Evolutionary conservation across 192 early-diverging fungal genomes (phyloP).

Genomic region (Backusella luteola): DNA sequence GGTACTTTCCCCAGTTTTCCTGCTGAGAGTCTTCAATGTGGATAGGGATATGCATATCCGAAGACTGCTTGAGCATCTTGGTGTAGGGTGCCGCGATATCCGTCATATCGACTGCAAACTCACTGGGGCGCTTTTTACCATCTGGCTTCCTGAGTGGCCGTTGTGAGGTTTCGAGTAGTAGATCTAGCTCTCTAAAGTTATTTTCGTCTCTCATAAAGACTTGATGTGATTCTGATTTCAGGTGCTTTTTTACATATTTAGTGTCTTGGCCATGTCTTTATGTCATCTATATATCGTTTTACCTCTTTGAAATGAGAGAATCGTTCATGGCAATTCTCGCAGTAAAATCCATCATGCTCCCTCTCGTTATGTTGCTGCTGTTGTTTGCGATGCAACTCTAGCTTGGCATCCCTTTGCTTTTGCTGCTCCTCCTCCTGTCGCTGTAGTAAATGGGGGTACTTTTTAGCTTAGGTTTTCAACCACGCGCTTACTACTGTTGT

Average conservation of each 20-base stretch:
- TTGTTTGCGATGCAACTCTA: background rate
- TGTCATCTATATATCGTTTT: background rate
- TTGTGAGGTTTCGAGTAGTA: background rate
- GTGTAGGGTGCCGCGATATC: background rate
- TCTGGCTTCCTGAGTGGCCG: background rate
- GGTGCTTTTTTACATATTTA: background rate
- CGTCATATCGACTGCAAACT: background rate
- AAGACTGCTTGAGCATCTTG: background rate
- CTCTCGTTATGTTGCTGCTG: background rate
- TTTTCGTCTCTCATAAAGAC: background rate
- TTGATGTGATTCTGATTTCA: background rate
- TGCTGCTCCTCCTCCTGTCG: background rate
- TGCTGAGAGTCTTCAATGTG: background rate
- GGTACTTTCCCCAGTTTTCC: background rate
- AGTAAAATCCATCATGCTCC: background rate
- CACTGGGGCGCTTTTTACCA: background rate
- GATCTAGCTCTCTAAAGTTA: background rate
- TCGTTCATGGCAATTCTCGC: background rate
- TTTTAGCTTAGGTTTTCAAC: background rate
- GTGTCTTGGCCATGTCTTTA: background rate
- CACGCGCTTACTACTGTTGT: background rate
- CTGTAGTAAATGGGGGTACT: background rate
- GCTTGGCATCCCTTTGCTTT: background rate
- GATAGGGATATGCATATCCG: background rate
- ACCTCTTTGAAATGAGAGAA: background rate